Conservation (phyloP, 768 basidiomycete genomes). For the Auricularia heimuer region DNA sequence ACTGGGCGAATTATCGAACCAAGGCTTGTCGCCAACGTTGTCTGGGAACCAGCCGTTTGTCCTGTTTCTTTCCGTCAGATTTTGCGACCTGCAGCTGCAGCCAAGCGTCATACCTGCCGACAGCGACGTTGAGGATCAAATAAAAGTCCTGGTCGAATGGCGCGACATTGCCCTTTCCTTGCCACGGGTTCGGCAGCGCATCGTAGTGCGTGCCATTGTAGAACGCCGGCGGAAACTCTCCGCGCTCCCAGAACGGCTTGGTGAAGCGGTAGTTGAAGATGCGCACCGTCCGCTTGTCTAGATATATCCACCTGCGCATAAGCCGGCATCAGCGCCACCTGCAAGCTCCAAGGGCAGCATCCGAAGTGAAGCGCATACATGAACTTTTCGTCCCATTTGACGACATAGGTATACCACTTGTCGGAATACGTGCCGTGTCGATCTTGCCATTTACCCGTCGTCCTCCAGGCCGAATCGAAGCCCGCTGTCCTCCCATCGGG, state of each 20-base stretch:
- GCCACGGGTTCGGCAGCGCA: conserved; percentile 21
- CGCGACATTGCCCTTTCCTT: conserved; percentile 27
- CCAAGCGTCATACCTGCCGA: conserved; percentile 18
- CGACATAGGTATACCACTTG: conserved; percentile 24
- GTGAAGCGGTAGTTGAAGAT: conserved; percentile 27
- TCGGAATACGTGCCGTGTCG: conserved; percentile 20
- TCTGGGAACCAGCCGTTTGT: conserved; percentile 35
- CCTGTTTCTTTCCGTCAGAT: neutral
- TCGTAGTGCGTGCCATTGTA: conserved; percentile 22
- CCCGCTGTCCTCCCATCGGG: too few species aligned
- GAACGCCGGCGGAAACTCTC: conserved; percentile 53
- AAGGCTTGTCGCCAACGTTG: conserved; percentile 23
- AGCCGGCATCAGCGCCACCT: neutral
- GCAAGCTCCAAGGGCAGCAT: neutral
- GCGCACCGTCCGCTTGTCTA: conserved; percentile 26
- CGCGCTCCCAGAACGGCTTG: conserved; percentile 68
- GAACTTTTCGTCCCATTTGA: conserved; percentile 32
- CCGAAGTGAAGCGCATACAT: conserved; percentile 8
- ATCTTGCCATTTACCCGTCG: conserved; percentile 22
- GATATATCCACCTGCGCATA: conserved; percentile 10
- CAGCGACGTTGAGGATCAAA: conserved; percentile 26
- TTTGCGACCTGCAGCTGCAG: neutral
- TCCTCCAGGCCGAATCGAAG: conserved; percentile 37
- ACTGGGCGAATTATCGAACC: conserved; percentile 19
- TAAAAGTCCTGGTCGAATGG: conserved; percentile 27